Evolutionary conservation across 2,329 filamentous ascomycete species (phyloP).

Genomic region (Phaeomoniella chlamydospora): DNA sequence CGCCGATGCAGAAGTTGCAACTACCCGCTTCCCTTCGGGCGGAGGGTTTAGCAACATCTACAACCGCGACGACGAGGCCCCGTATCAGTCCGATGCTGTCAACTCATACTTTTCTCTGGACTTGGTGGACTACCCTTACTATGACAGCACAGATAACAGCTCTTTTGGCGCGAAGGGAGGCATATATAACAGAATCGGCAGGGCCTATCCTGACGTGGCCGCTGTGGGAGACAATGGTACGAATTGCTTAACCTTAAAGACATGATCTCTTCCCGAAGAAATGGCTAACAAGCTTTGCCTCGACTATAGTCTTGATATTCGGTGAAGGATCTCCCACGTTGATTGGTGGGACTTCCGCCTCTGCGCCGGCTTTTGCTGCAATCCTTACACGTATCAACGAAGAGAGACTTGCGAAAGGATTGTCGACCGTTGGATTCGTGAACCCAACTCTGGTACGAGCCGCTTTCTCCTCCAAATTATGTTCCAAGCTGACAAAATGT

Average conservation of each 20-base stretch:
- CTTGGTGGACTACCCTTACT: neutral
- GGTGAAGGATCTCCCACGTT: neutral
- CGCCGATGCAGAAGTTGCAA: constrained; percentile 21
- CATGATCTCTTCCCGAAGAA: too few species aligned
- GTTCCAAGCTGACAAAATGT: constrained; percentile 3
- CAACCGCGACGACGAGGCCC: constrained; percentile 9
- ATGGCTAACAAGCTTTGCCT: neutral
- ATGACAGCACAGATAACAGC: constrained; percentile 14
- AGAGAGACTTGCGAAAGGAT: constrained; percentile 38
- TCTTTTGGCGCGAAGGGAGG: constrained; percentile 13
- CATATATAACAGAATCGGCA: constrained; percentile 18
- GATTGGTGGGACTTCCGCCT: constrained; percentile 28
- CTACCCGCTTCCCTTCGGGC: constrained; percentile 24
- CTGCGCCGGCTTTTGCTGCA: constrained; percentile 47
- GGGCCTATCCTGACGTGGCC: constrained; percentile 25
- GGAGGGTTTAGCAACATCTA: constrained; percentile 22
- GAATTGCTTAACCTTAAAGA: too few species aligned
- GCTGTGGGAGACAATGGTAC: constrained; percentile 18
- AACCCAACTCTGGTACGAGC: constrained; percentile 29
- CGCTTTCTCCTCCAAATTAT: neutral
- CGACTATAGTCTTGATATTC: neutral
- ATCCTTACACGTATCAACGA: constrained; percentile 53
- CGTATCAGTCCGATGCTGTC: constrained; percentile 23
- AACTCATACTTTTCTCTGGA: constrained; percentile 15
- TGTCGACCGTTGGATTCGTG: constrained; percentile 41